These are phyloP conservation scores for Yarrowia yakushimensis DNA, from an alignment of 805 yeast genomes.

Conservation along the genomic window DNA sequence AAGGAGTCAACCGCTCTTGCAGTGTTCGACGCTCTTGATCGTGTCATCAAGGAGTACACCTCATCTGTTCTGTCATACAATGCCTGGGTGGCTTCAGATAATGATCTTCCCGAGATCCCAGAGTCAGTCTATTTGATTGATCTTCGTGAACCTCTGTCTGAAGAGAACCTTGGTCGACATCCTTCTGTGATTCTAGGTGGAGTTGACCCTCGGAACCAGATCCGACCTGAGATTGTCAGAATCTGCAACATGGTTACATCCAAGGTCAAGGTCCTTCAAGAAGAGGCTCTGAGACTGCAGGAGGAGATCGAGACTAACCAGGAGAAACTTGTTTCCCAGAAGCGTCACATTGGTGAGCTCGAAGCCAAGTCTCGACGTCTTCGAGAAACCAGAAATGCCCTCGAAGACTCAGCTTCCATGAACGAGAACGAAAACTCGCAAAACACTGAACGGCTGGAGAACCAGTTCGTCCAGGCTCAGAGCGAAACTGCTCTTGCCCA, in stretches of 20 bases:
- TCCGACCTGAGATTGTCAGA: slow-evolving; percentile 41
- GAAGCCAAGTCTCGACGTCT: slow-evolving; percentile 19
- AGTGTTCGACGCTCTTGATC: slow-evolving; percentile 50
- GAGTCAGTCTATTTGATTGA: slow-evolving; percentile 41
- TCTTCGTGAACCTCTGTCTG: slow-evolving; percentile 42
- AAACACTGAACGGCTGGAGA: slow-evolving; percentile 10
- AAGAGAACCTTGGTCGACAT: slow-evolving; percentile 46
- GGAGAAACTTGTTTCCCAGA: slow-evolving; percentile 4
- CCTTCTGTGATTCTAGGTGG: slow-evolving; percentile 43
- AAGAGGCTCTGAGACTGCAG: slow-evolving; percentile 54
- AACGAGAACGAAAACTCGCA: slow-evolving; percentile 19
- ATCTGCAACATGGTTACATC: slow-evolving; percentile 48
- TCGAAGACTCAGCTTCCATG: slow-evolving; percentile 4
- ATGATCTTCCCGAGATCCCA: slow-evolving; percentile 14
- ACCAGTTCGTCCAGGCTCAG: slow-evolving; percentile 17
- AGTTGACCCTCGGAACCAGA: slow-evolving; percentile 41
- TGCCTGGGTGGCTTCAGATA: slow-evolving; percentile 17
- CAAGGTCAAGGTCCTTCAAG: slow-evolving; percentile 51
- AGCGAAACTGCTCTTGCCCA: slow-evolving; percentile 14
- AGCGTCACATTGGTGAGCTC: slow-evolving; percentile 8
- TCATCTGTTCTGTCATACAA: slow-evolving; percentile 33
- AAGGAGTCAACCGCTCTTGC: slow-evolving; percentile 51
- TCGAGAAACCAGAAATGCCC: slow-evolving; percentile 13
- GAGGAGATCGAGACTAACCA: slow-evolving; percentile 50
- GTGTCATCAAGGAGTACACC: slow-evolving; percentile 55